Evolutionary conservation across 1,139 yeast species (phyloP), one percentile per base, ranked within the genome.

Genomic region (Diutina pseudorugosa): DNA sequence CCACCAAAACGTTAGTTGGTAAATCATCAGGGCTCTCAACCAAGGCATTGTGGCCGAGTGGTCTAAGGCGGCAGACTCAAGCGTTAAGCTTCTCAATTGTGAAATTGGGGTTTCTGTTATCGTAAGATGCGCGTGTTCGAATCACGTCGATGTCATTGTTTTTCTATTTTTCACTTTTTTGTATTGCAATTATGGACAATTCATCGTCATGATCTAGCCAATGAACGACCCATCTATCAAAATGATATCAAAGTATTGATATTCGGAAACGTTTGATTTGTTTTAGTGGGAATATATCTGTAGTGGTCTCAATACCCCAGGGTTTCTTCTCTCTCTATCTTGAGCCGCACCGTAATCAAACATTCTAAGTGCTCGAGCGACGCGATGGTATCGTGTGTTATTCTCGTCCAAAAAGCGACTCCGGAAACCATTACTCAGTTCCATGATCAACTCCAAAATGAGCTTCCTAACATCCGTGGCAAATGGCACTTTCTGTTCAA

Each of bases 401-500:
- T 80, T 33, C 67, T 82, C 33, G 80, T 79, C 18, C 76, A 71
- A 52, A 72, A 71, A 55, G 84, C 86, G 2, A 73, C 81, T 5
- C 85, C 86, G 1, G 82, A 83, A 41, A 77, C 85, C 3, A 82
- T 85, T 47, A 72, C 83, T 0, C 79, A 79, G 54, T 76, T 84
- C 58, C 86, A 83, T 58, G 91, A 85, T 62, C 78, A 77, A 57
- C 72, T 85, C 16, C 75, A 83, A 18, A 83, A 84, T 59, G 82
- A 80, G 55, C 70, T 82, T 27, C 88, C 90, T 0, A 71, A 76
- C 16, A 60, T 74, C 2, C 69, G 75, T 45, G 85, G 87, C 1
- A 72, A 77, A 54, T 85, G 91, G 91, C 69, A 67, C 54, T 80
- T 83, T 61, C 82, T 76, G 52, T 75, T 83, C 62, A 81, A 80